phyloP scores from a whole-genome alignment of 257 asterid genomes.

The Solanum virginianum region DNA sequence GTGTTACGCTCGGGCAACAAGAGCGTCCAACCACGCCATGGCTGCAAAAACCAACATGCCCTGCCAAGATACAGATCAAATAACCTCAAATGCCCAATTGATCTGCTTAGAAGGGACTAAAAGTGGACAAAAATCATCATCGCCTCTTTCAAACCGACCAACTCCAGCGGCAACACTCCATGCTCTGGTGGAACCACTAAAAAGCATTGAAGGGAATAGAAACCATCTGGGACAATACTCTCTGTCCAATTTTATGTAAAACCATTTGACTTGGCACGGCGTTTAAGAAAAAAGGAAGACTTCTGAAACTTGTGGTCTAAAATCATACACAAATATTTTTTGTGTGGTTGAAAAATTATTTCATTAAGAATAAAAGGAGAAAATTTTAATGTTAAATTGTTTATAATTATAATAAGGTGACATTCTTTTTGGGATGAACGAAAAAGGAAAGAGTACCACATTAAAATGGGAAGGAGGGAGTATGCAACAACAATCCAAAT shows the following conservation, averaged over 20 bases:
- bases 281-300: too few species aligned
- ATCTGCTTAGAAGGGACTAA: neutral
- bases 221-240: neutral
- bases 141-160: neutral
- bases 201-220: neutral
- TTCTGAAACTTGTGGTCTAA: too few species aligned
- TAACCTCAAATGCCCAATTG: neutral
- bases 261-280: too few species aligned
- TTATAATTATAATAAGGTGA: too few species aligned
- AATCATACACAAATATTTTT: too few species aligned
- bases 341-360: too few species aligned
- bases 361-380: too few species aligned
- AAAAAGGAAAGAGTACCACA: too few species aligned
- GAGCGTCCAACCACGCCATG: neutral
- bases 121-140: neutral
- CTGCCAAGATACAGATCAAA: conserved; percentile 15
- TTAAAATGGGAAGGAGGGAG: too few species aligned
- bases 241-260: too few species aligned
- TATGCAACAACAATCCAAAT: neutral
- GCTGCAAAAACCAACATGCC: conserved; percentile 7
- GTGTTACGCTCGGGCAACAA: neutral
- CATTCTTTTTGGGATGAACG: too few species aligned
- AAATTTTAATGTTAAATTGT: too few species aligned
- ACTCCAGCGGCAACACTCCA: neutral
- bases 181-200: neutral